Evolutionary conservation across 2,329 filamentous ascomycete genomes (phyloP).

Genomic region (Aspergillus sp.): DNA sequence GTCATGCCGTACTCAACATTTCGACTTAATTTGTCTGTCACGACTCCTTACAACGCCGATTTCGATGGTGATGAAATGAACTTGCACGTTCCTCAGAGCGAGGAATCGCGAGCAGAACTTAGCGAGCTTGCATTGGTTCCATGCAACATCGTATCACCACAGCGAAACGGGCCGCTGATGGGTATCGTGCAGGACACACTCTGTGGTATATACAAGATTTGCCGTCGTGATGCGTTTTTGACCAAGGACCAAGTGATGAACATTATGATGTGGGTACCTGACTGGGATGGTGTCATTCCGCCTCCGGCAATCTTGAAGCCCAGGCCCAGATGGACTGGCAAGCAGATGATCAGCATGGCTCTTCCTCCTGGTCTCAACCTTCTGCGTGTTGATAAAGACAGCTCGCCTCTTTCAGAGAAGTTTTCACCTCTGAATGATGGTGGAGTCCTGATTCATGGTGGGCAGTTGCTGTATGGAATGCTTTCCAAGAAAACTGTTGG

Average conservation of each 20-base stretch:
- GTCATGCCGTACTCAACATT: slow-evolving; percentile 99
- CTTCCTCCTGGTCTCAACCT: slow-evolving; percentile 84
- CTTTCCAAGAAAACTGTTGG: slow-evolving; percentile 93
- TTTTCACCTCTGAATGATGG: slow-evolving; percentile 69
- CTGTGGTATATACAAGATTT: slow-evolving; percentile 95
- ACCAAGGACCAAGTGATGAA: slow-evolving; percentile 94
- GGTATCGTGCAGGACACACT: slow-evolving; percentile 99
- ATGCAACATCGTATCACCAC: slow-evolving; percentile 95
- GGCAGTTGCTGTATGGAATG: slow-evolving; percentile 86
- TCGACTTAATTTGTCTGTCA: slow-evolving; percentile 94
- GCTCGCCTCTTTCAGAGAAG: slow-evolving; percentile 53
- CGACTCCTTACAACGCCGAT: slow-evolving; percentile 98
- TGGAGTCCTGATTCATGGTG: slow-evolving; percentile 78
- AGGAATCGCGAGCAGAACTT: slow-evolving; percentile 94
- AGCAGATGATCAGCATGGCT: slow-evolving; percentile 93
- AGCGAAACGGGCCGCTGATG: slow-evolving; percentile 96
- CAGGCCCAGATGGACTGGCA: slow-evolving; percentile 91
- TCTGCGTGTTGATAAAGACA: slow-evolving; percentile 64
- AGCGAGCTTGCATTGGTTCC: slow-evolving; percentile 97
- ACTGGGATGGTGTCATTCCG: slow-evolving; percentile 95
- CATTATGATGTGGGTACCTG: slow-evolving; percentile 93
- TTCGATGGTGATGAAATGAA: slow-evolving; percentile 99
- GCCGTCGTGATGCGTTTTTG: slow-evolving; percentile 86
- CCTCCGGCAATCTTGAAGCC: slow-evolving; percentile 93
- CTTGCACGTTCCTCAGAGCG: slow-evolving; percentile 95